Evolutionary conservation across 345 rosid genomes (phyloP).

Genomic region (Triadica sebifera): DNA sequence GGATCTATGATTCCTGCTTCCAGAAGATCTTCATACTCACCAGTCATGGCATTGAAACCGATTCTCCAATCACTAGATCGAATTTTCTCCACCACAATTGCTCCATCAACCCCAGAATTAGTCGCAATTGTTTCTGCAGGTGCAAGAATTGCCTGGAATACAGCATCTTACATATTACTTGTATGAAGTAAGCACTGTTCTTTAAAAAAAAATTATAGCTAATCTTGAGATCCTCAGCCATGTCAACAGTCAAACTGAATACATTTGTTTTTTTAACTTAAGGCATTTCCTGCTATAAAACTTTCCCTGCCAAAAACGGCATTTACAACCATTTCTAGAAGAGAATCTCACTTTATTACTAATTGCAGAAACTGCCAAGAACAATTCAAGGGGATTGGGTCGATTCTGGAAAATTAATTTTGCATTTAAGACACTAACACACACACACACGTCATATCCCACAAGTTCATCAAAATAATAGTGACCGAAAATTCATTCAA

Average conservation of each 20-base stretch:
- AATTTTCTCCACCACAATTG: slow-evolving; percentile 68
- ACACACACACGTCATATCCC: neutral
- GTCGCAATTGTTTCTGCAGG: slow-evolving; percentile 77
- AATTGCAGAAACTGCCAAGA: neutral
- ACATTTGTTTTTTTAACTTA: too few species aligned
- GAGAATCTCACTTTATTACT: neutral
- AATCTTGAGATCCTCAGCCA: too few species aligned
- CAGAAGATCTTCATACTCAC: slow-evolving; percentile 69
- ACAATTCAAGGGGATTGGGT: neutral
- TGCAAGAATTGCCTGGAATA: slow-evolving; percentile 64
- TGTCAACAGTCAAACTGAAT: too few species aligned
- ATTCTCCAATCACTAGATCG: slow-evolving; percentile 51
- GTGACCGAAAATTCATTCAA: neutral
- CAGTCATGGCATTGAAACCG: slow-evolving; percentile 83
- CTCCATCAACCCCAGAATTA: slow-evolving; percentile 81
- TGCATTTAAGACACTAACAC: neutral
- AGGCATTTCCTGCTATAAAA: neutral
- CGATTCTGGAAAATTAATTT: neutral
- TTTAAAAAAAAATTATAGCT: too few species aligned
- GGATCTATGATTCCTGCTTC: slow-evolving; percentile 69
- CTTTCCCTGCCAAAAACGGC: neutral
- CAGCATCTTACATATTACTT: slow-evolving; percentile 6
- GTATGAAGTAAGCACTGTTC: neutral
- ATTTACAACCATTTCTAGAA: neutral
- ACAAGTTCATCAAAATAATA: neutral